A percentile compares a stretch with the other conserved stretches of the same genome.
Conservation (phyloP, 176 grass and related monocot species). For the Rhynchospora breviuscula region DNA sequence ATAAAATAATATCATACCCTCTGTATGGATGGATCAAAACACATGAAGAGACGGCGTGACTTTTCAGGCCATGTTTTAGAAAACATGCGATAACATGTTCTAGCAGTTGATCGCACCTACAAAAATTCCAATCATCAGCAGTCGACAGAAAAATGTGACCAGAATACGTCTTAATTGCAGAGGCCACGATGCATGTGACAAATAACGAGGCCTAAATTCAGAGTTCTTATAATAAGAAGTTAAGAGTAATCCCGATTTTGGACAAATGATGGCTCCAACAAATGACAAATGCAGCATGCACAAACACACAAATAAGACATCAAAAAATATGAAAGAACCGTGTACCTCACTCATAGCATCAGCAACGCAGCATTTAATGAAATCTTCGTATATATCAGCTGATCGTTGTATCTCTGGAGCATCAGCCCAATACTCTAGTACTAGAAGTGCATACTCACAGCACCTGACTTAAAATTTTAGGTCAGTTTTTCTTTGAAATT, state of each 20-base stretch:
- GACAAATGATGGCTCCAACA: background rate
- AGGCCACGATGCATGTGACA: background rate
- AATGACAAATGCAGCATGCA: background rate
- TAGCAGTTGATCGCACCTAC: slow-evolving; percentile 74
- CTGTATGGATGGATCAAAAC: slow-evolving; percentile 80
- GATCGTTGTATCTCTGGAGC: slow-evolving; percentile 91
- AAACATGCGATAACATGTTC: slow-evolving; percentile 80
- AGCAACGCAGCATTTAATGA: slow-evolving; percentile 92
- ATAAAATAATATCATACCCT: slow-evolving; percentile 54
- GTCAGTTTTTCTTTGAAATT: slow-evolving; percentile 6
- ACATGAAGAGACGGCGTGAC: slow-evolving; percentile 61
- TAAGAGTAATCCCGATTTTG: background rate
- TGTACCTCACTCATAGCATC: slow-evolving; percentile 98
- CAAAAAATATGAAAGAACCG: background rate
- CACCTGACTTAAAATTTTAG: slow-evolving; percentile 47
- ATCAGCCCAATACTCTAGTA: slow-evolving; percentile 98
- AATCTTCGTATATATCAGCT: slow-evolving; percentile 86
- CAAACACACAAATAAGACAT: slow-evolving; percentile 9
- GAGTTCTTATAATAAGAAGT: background rate
- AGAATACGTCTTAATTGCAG: background rate
- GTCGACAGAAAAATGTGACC: background rate
- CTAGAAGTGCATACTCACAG: slow-evolving; percentile 79
- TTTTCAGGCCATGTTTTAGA: slow-evolving; percentile 80
- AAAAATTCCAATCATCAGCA: slow-evolving; percentile 1
- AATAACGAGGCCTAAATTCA: background rate